Conservation (phyloP, 306 rosid species). For the Castanea crenata region DNA sequence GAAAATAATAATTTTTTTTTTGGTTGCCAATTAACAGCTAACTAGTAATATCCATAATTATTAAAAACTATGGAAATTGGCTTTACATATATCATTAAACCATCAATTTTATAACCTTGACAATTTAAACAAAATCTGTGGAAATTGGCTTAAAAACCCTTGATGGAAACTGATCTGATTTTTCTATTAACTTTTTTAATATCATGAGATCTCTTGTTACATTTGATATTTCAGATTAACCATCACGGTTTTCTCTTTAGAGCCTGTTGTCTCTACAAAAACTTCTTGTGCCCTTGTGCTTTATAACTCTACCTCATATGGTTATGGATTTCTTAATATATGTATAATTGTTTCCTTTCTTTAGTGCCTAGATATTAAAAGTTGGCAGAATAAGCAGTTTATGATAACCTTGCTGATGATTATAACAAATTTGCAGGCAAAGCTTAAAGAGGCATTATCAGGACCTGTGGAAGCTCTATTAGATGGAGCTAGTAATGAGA, state of each 20-base stretch:
- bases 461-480: slow-evolving; percentile 88
- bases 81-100: neutral
- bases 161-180: too few relatives aligned
- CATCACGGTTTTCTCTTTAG: neutral
- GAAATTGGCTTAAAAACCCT: too few relatives aligned
- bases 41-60: neutral
- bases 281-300: slow-evolving; percentile 1
- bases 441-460: slow-evolving; percentile 71
- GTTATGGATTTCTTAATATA: neutral
- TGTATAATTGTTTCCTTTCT: slow-evolving; percentile 6
- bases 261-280: neutral
- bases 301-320: slow-evolving; percentile 3
- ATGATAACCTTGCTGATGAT: slow-evolving; percentile 32
- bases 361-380: slow-evolving; percentile 8
- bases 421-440: slow-evolving; percentile 52
- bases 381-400: slow-evolving; percentile 11
- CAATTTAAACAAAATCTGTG: neutral
- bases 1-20: neutral
- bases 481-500: slow-evolving; percentile 85
- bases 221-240: neutral
- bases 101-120: neutral
- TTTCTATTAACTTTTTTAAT: neutral
- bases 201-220: neutral
- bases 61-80: neutral
- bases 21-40: neutral